Conservation (phyloP, 176 grass and related monocot species). For the Pontederia crassipes region DNA sequence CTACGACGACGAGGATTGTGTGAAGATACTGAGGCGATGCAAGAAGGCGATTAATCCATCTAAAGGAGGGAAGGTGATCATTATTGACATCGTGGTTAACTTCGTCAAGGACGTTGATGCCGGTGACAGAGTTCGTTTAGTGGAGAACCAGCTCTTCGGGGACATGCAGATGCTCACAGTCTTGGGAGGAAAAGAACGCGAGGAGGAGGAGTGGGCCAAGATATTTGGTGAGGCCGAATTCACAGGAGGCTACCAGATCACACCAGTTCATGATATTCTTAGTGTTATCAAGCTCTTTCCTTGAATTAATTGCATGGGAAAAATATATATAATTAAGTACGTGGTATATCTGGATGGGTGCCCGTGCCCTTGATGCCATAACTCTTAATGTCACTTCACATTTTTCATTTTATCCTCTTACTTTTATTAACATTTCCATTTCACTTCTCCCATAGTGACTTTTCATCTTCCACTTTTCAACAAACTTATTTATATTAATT, state of each 20-base stretch:
- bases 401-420: too few species aligned
- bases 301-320: too few species aligned
- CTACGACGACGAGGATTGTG: neutral
- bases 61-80: neutral
- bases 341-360: too few species aligned
- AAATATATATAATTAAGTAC: too few species aligned
- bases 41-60: neutral
- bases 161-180: neutral
- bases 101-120: neutral
- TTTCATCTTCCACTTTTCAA: too few species aligned
- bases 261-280: neutral
- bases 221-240: neutral
- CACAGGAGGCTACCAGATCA: neutral
- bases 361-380: too few species aligned
- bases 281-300: too few species aligned
- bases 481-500: too few species aligned
- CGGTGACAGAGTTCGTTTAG: neutral
- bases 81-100: neutral
- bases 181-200: neutral
- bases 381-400: too few species aligned
- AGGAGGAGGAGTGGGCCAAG: neutral
- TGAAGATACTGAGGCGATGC: constrained; percentile 7
- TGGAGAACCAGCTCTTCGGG: neutral
- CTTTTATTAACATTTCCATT: too few species aligned
- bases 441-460: too few species aligned